Evolutionary conservation across 768 basidiomycete species (phyloP).

Genomic region (Phlebiopsis flavidoalba): DNA sequence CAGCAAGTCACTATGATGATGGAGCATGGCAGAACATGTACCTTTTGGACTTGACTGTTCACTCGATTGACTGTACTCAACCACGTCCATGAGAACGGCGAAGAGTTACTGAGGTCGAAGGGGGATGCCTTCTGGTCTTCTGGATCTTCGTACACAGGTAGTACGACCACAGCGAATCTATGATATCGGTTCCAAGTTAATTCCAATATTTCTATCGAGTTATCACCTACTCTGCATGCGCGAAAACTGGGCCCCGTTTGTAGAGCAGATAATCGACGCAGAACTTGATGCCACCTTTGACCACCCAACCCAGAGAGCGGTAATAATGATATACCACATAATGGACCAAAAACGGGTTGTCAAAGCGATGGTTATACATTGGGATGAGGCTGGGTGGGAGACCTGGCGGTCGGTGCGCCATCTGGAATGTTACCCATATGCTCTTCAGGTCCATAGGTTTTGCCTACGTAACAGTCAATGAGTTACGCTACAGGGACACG

Average conservation of each 20-base stretch:
- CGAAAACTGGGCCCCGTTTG: conserved; percentile 90
- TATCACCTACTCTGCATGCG: conserved; percentile 82
- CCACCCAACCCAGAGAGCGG: conserved; percentile 94
- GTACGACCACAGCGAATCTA: conserved; percentile 88
- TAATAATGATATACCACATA: conserved; percentile 94
- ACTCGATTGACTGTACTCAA: conserved; percentile 95
- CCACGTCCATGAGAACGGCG: conserved; percentile 90
- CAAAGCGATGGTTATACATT: conserved; percentile 44
- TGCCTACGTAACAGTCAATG: conserved; percentile 31
- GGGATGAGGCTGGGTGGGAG: conserved; percentile 23
- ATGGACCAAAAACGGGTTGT: conserved; percentile 89
- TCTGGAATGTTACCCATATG: conserved; percentile 65
- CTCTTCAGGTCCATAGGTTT: conserved; percentile 49
- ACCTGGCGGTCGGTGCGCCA: conserved; percentile 38
- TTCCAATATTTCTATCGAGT: not conserved
- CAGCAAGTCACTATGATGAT: not conserved
- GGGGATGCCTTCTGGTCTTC: conserved; percentile 63
- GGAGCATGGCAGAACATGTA: conserved; percentile 22
- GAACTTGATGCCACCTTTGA: conserved; percentile 95
- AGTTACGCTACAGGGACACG: not conserved
- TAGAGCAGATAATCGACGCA: conserved; percentile 94
- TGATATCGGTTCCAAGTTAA: not conserved
- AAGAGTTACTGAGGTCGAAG: conserved; percentile 56
- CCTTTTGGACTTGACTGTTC: conserved; percentile 96
- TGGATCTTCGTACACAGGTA: conserved; percentile 86